Base-by-base conservation (phyloP, 805 yeast genomes). In the Suhomyces xylopsoci region DNA sequence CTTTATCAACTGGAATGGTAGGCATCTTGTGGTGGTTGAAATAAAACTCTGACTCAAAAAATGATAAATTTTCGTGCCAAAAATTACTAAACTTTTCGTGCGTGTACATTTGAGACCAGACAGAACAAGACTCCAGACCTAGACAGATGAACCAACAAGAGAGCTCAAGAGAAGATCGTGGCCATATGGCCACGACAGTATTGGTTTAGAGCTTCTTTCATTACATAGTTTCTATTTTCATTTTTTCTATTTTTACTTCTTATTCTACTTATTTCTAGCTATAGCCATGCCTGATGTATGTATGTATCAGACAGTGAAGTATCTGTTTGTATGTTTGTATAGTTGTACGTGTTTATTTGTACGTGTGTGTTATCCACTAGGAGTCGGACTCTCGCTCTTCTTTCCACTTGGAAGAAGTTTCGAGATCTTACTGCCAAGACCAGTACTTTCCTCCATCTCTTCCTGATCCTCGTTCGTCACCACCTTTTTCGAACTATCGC, bases 1-100 rank as follows among this genome's bases (percentile, higher is more conserved):
- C 88, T 69, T 96, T 92, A 71, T 94, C 97, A 58, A 94, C 97
- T 28, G 96, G 81, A 66, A 94, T 81, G 71, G 99, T 94, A 76
- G 99, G 99, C 99, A 94, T 94, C 49, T 48, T 71, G 53, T 20
- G 45, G 45, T 17, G 30, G 30, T 42, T 24, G 28, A 24, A 14
- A 9, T n/a, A 42, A 38, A 40, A 25, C 24, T n/a, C 48, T 53
- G 53, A 52, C 52, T 55, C 58, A 56, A 52, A 52, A 47, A 42
- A n/a, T 47, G 42, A 34, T 22, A 34, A 49, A 34, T 32, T 51
- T 51, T 51, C 52, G 38, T 42, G 24, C 46, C 40, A 17, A 38
- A 8, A 51, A 22, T 51, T 50, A 50, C 52, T n/a, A 7, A 28
- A 28, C 10, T 12, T 8, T 8, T 12, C n/a, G 32, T 28, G 32